Evolutionary conservation across 2,329 filamentous ascomycete genomes (phyloP).

Genomic region (Cladophialophora bantiana): DNA sequence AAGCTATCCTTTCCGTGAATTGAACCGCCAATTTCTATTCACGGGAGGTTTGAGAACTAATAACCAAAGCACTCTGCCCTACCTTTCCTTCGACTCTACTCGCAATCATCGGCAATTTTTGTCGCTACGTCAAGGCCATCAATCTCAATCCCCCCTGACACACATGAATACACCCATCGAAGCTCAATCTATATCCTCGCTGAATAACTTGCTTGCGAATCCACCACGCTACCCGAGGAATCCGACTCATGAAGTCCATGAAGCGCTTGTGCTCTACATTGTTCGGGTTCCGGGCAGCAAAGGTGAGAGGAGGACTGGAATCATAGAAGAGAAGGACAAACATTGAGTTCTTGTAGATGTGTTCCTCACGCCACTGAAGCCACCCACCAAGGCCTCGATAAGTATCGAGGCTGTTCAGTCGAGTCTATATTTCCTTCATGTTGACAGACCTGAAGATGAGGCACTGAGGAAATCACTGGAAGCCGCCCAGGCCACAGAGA

Average conservation of each 20-base stretch:
- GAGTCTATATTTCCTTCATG: constrained; percentile 90
- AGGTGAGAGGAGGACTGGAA: constrained; percentile 61
- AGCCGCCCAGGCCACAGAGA: constrained; percentile 41
- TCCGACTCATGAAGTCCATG: constrained; percentile 70
- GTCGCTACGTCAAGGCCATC: background rate
- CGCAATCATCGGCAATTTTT: background rate
- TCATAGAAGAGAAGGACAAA: constrained; percentile 26
- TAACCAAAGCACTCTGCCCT: background rate
- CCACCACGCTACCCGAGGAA: constrained; percentile 86
- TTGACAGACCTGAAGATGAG: constrained; percentile 69
- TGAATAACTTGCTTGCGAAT: constrained; percentile 82
- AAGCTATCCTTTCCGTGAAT: background rate
- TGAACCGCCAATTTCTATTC: background rate
- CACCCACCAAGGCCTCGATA: constrained; percentile 80
- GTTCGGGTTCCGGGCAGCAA: constrained; percentile 88
- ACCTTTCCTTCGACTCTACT: background rate
- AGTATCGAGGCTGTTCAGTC: constrained; percentile 84
- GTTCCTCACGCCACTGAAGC: constrained; percentile 89
- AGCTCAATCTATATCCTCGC: constrained; percentile 79
- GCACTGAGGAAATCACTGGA: constrained; percentile 50
- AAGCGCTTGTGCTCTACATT: constrained; percentile 85
- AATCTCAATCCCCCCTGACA: background rate
- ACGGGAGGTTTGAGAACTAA: background rate
- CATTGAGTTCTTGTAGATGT: constrained; percentile 68
- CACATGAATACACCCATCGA: constrained; percentile 61